phyloP scores from a whole-genome alignment of 257 asterid genomes.

The Ilex asprella region DNA sequence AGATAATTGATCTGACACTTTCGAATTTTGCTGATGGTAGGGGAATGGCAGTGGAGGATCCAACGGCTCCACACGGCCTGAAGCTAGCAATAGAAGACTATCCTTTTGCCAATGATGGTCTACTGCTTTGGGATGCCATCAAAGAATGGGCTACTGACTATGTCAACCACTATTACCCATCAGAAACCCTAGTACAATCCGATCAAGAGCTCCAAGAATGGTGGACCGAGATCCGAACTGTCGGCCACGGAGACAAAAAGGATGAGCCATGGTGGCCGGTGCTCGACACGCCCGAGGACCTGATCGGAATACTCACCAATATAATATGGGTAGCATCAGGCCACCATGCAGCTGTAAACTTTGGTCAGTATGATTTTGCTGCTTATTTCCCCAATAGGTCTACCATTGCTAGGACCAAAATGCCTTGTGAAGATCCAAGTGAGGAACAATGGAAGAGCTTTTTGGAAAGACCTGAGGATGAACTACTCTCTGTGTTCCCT shows the following conservation, averaged over 20 bases:
- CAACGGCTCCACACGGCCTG: conserved; percentile 56
- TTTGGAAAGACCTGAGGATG: conserved; percentile 48
- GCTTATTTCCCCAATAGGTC: conserved; percentile 80
- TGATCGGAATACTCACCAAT: conserved; percentile 48
- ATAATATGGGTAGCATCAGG: conserved; percentile 71
- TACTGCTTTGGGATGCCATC: conserved; percentile 62
- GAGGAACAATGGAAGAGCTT: conserved; percentile 33
- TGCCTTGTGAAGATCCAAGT: conserved; percentile 63
- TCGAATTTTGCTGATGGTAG: conserved; percentile 15
- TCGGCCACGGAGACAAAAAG: conserved; percentile 69
- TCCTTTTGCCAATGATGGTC: conserved; percentile 74
- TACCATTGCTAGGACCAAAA: conserved; percentile 38
- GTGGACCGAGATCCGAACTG: conserved; percentile 68
- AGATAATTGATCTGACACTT: too few species aligned
- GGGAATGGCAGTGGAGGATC: conserved; percentile 83
- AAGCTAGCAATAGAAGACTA: conserved; percentile 70
- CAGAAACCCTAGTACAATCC: conserved; percentile 19
- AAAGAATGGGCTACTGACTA: conserved; percentile 66
- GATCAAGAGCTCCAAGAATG: conserved; percentile 68
- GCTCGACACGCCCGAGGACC: conserved; percentile 33
- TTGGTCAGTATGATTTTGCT: conserved; percentile 61
- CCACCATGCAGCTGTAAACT: conserved; percentile 81
- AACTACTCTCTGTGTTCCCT: conserved; percentile 48
- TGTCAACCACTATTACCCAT: conserved; percentile 47
- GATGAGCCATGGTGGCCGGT: conserved; percentile 80